Evolutionary conservation across 148 eudicot species (phyloP).

Genomic region (Nepenthes mirabilis): DNA sequence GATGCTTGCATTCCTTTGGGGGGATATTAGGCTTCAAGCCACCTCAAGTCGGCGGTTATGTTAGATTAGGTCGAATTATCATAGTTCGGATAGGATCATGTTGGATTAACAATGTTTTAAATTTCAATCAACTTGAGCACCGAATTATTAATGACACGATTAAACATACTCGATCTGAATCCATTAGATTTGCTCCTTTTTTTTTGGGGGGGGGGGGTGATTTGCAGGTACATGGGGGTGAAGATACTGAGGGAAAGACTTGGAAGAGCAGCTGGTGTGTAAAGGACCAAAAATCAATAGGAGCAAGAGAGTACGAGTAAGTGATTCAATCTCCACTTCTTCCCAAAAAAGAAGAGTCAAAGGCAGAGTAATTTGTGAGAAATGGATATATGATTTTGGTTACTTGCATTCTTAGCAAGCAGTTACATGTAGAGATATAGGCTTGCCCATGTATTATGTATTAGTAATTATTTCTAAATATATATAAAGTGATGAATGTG

Average conservation of each 20-base stretch:
- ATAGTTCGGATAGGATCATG: no score
- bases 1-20: no score
- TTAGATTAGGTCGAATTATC: no score
- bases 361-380: background rate
- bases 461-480: background rate
- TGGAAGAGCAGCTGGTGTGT: constrained; percentile 47
- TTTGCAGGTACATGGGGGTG: constrained; percentile 90
- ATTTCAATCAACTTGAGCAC: no score
- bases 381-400: constrained; percentile 15
- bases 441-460: background rate
- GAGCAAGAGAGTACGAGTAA: constrained; percentile 4
- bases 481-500: no score
- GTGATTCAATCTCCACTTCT: background rate
- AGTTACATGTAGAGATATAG: constrained; percentile 25
- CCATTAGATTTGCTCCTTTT: background rate
- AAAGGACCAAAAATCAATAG: background rate
- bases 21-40: no score
- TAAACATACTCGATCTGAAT: background rate
- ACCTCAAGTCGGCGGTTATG: no score
- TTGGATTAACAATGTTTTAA: no score
- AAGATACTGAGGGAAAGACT: constrained; percentile 67
- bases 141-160: no score
- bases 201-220: no score
- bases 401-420: constrained; percentile 22
- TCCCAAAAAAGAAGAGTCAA: no score